Base-by-base conservation (phyloP, 805 yeast genomes). In the Yueomyces sinensis region DNA sequence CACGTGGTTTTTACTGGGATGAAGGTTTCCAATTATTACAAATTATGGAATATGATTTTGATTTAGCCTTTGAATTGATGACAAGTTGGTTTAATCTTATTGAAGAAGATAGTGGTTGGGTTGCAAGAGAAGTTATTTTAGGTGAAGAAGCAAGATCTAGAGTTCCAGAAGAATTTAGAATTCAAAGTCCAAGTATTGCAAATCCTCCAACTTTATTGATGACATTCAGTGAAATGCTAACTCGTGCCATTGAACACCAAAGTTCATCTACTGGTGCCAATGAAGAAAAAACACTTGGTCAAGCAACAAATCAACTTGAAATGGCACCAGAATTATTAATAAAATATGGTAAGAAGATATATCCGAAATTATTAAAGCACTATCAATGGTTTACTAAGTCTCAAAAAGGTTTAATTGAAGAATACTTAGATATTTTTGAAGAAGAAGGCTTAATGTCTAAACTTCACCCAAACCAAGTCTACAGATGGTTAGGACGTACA, bases 1-100 rank as follows among this genome's bases (percentile, higher is more conserved):
- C 98, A 3, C 69, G 98, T 42, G 98, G 98, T 0, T 91, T 91
- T 50, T 84, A 82, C 51, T 91, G 98, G 98, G 98, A 91, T 58
- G 98, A 91, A 59, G 98, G 98, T 0, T 91, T 91, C 58, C 95
- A 89, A 54, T 63, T 89, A 39, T 62, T 87, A 29, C 94, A 94
- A 6, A 62, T 91, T 27, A 56, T 82, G 45, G 78, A 79, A 32
- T 87, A 79, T 52, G 97, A 91, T 56, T 67, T 82, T 13, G 94
- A 83, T 49, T 62, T 87, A 30, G 82, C 75, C 0, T 63, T 86
- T 40, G 91, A 83, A 43, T 76, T 91, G 14, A 52, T 87, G 37
- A 68, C 76, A 49, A 81, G 94, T 34, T 91, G 98, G 98, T 82
- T 89, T 52, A 57, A 68, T 27, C 58, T 82, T 29, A 82, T 86